Conservation (phyloP, 2,329 filamentous ascomycete species). For the Byssoonygena ceratinophila region DNA sequence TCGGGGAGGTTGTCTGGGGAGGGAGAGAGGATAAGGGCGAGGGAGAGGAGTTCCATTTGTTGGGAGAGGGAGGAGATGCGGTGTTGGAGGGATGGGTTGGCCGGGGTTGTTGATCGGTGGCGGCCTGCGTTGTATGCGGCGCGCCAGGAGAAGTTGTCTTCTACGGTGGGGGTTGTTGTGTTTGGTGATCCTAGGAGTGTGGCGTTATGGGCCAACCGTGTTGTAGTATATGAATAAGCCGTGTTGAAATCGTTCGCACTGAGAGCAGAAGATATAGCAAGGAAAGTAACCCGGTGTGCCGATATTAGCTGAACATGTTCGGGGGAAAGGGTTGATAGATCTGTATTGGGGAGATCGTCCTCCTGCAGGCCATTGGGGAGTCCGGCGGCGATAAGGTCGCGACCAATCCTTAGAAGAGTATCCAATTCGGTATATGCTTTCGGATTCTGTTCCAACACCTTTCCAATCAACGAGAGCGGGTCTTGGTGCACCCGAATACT, state of each 20-base stretch:
- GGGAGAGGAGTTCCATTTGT: slow-evolving; percentile 54
- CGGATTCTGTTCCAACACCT: slow-evolving; percentile 51
- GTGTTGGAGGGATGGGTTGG: slow-evolving; percentile 27
- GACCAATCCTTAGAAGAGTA: slow-evolving; percentile 51
- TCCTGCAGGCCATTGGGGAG: slow-evolving; percentile 25
- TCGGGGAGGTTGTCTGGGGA: slow-evolving; percentile 47
- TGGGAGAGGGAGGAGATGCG: slow-evolving; percentile 50
- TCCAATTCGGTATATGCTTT: slow-evolving; percentile 55
- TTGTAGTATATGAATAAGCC: slow-evolving; percentile 56
- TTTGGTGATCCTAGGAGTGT: slow-evolving; percentile 24
- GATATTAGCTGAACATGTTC: slow-evolving; percentile 30
- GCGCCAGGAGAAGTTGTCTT: slow-evolving; percentile 54
- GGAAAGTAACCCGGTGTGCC: slow-evolving; percentile 38
- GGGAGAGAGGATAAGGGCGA: slow-evolving; percentile 51
- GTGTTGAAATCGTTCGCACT: slow-evolving; percentile 44
- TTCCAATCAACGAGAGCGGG: slow-evolving; percentile 48
- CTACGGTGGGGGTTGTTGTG: slow-evolving; percentile 22
- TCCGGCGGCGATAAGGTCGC: slow-evolving; percentile 45
- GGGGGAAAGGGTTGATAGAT: slow-evolving; percentile 7
- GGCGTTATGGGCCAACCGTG: slow-evolving; percentile 40
- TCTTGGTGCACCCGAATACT: slow-evolving; percentile 55
- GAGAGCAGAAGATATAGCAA: slow-evolving; percentile 39
- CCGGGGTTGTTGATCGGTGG: slow-evolving; percentile 34
- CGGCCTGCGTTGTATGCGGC: slow-evolving; percentile 53
- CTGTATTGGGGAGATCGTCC: slow-evolving; percentile 14